These are phyloP conservation scores for Clarireedia paspali DNA, from an alignment of 2,329 filamentous ascomycete genomes.

Conservation along the genomic window DNA sequence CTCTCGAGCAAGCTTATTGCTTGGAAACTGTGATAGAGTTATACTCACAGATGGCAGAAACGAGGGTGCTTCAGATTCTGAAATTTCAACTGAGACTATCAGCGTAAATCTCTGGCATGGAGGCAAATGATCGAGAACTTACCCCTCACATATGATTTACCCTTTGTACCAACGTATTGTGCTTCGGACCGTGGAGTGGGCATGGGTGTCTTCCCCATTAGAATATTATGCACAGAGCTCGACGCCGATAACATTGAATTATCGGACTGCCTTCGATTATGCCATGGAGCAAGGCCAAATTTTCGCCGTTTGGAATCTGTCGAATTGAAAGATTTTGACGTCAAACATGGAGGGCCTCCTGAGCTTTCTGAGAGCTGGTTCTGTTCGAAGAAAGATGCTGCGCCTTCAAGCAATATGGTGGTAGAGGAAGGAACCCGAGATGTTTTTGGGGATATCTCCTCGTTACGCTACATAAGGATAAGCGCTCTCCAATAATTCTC, in stretches of 20 bases:
- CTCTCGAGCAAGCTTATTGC: not conserved
- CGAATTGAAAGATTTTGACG: constrained; percentile 10
- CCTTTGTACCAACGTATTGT: constrained; percentile 15
- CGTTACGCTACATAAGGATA: not conserved
- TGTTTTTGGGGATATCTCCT: not conserved
- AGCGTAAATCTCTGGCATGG: not conserved
- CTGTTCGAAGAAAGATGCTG: constrained; percentile 16
- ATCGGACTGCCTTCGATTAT: constrained; percentile 21
- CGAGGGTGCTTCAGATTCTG: constrained; percentile 17
- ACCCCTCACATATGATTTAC: constrained; percentile 17
- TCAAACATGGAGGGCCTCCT: not conserved
- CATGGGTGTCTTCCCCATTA: constrained; percentile 25
- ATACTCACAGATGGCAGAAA: constrained; percentile 28
- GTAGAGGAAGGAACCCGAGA: constrained; percentile 15
- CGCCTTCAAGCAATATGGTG: constrained; percentile 18
- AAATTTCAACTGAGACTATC: constrained; percentile 20
- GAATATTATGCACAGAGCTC: constrained; percentile 25
- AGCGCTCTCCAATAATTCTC: not conserved
- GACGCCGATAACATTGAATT: constrained; percentile 24
- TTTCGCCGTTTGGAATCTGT: constrained; percentile 10
- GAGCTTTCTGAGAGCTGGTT: not conserved
- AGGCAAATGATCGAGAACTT: not conserved
- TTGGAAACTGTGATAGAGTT: too few relatives aligned
- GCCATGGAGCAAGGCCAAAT: constrained; percentile 29
- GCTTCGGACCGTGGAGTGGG: constrained; percentile 19